phyloP scores from a whole-genome alignment of 345 rosid species.

The thale cress (Arabidopsis thaliana) region DNA sequence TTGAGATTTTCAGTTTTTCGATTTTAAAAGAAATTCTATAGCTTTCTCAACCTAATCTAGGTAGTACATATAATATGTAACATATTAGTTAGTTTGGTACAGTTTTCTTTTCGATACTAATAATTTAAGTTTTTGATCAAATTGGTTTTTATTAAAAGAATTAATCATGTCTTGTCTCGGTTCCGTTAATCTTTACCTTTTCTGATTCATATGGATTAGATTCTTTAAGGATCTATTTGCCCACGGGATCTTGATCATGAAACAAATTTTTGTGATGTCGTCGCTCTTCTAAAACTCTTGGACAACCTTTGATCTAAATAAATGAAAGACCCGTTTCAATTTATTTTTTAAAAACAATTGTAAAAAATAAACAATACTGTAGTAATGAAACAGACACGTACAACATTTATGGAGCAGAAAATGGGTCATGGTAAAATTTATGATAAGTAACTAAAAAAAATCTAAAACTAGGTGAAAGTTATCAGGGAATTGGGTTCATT shows the following conservation, averaged over 20 bases:
- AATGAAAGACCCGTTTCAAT: too few species aligned
- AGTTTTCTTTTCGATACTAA: neutral
- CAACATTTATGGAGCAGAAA: conserved; percentile 16
- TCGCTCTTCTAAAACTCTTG: too few species aligned
- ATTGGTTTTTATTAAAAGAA: too few species aligned
- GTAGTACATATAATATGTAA: neutral
- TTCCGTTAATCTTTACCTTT: too few species aligned
- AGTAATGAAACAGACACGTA: neutral
- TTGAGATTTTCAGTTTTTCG: neutral
- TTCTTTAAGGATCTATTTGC: too few species aligned
- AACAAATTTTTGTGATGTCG: too few species aligned
- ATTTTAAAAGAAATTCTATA: neutral
- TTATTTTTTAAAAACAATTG: too few species aligned
- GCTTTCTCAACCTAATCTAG: neutral
- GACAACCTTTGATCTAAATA: too few species aligned
- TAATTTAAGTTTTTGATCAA: neutral
- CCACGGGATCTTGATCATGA: too few species aligned
- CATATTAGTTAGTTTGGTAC: neutral
- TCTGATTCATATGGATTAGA: too few species aligned
- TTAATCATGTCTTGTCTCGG: too few species aligned
- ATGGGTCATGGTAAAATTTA: conserved; percentile 6
- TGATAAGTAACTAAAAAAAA: neutral
- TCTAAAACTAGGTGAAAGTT: conserved; percentile 6
- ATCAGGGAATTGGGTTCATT: conserved; percentile 19
- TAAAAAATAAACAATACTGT: too few species aligned